Evolutionary conservation across 495 filamentous ascomycete species (phyloP), one percentile per base, ranked within the genome.

Genomic region (Barbatosphaeria neglecta): DNA sequence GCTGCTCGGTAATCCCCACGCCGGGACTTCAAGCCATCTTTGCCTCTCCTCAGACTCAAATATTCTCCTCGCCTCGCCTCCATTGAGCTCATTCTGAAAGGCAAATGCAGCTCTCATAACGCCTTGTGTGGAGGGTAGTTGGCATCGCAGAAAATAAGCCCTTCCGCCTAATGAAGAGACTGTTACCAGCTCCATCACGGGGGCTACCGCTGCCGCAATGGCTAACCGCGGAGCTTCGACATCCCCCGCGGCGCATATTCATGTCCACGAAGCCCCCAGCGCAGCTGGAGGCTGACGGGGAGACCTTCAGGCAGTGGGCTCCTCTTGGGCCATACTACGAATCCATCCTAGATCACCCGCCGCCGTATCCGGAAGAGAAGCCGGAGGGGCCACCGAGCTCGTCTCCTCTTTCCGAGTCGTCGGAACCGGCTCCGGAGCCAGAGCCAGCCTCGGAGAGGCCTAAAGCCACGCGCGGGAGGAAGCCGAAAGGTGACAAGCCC

Each of bases 311-410:
- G 27, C 64, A 70, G 39, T 68, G 65, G 6, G 50, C 54, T 28
- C 63, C 63, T 4, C 49, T 62, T 19, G 64, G 62, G 7, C 37
- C 59, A 43, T 76, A 67, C 52, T 70, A 74, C 50, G 64, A 67
- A 48, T 60, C 64, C 44, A 58, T 77, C 24, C 61, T 77, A 38
- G 58, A 65, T 49, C 59, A 63, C 16, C 71, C 66, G 4, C 19
- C 60, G 59, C 20, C 52, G 51, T 9, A 54, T 68, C 63, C 63
- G 23, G 44, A 60, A 37, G 44, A 50, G 16, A 61, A 65, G 41
- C 59, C 69, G n/a, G 52, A 65, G 42, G 61, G 63, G 3, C 59
- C 58, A 7, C 62, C 70, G 9, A 53, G 54, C 4, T 60, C 67
- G 9, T 64, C 69, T 6, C 58, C 68, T 31, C 50, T 57, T 53